These are phyloP conservation scores for Canna indica DNA, from an alignment of 176 grass and related monocot species.

Conservation along the genomic window DNA sequence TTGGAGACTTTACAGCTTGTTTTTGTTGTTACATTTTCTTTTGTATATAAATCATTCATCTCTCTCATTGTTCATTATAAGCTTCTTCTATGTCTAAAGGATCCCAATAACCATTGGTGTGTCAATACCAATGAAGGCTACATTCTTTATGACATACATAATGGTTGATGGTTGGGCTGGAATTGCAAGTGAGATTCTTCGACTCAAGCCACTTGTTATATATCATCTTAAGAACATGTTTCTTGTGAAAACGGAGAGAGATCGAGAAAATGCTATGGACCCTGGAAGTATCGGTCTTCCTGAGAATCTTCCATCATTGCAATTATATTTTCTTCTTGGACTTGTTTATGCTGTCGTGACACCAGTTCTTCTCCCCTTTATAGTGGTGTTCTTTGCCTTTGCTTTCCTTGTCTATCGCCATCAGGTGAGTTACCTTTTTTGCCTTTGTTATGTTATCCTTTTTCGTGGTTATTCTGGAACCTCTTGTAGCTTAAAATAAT, in stretches of 20 bases:
- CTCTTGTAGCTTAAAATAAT: not conserved
- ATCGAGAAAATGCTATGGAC: slow-evolving; percentile 84
- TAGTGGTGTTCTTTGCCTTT: slow-evolving; percentile 83
- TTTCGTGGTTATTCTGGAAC: not conserved
- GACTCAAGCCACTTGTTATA: slow-evolving; percentile 66
- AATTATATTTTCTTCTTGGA: slow-evolving; percentile 86
- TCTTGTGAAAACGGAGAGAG: slow-evolving; percentile 79
- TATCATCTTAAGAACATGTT: slow-evolving; percentile 98
- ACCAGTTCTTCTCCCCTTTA: slow-evolving; percentile 80
- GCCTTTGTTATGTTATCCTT: not conserved
- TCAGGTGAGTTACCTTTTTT: slow-evolving; percentile 40
- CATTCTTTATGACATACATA: slow-evolving; percentile 98
- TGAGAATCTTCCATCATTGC: slow-evolving; percentile 79
- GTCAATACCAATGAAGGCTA: slow-evolving; percentile 97
- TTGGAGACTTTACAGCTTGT: too few species aligned
- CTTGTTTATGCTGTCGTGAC: slow-evolving; percentile 84
- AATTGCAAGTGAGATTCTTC: slow-evolving; percentile 80
- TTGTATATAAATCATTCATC: not conserved
- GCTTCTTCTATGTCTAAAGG: slow-evolving; percentile 27
- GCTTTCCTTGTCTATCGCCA: slow-evolving; percentile 88
- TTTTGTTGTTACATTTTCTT: not conserved
- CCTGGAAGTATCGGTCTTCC: slow-evolving; percentile 71
- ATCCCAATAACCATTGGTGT: slow-evolving; percentile 92
- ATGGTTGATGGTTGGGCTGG: slow-evolving; percentile 99
- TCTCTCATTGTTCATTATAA: not conserved